A percentile compares a stretch with the other conserved stretches of the same genome.
Conservation (phyloP, 2,329 filamentous ascomycete genomes). For the Cladosporium oxysporum region DNA sequence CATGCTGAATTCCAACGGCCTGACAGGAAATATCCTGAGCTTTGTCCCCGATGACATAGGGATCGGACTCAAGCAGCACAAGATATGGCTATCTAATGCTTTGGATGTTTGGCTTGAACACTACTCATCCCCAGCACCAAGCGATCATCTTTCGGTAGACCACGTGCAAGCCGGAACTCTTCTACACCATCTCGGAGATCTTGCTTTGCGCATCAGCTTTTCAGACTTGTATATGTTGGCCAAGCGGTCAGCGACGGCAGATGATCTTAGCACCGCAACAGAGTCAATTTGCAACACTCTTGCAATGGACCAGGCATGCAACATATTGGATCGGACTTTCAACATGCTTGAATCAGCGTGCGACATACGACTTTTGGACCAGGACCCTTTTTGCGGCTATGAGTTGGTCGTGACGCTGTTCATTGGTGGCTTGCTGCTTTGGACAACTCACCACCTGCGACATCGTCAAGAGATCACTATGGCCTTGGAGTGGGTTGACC, state of each 20-base stretch:
- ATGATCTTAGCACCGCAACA: background rate
- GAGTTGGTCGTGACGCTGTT: background rate
- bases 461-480: background rate
- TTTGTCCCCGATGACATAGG: background rate
- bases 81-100: background rate
- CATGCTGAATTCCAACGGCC: background rate
- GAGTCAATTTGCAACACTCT: background rate
- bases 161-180: background rate
- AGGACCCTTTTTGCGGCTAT: background rate
- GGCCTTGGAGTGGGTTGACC: background rate
- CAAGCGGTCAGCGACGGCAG: background rate
- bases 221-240: background rate
- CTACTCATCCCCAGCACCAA: background rate
- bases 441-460: conserved; percentile 1
- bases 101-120: background rate
- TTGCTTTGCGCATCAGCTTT: background rate
- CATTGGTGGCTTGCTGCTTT: background rate
- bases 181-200: conserved; percentile 1
- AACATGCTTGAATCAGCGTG: background rate
- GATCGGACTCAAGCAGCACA: background rate
- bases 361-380: background rate
- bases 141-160: background rate
- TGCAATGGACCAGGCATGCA: background rate
- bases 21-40: background rate
- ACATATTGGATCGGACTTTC: background rate